phyloP scores from a whole-genome alignment of 306 rosid species.

The Vigna mungo region DNA sequence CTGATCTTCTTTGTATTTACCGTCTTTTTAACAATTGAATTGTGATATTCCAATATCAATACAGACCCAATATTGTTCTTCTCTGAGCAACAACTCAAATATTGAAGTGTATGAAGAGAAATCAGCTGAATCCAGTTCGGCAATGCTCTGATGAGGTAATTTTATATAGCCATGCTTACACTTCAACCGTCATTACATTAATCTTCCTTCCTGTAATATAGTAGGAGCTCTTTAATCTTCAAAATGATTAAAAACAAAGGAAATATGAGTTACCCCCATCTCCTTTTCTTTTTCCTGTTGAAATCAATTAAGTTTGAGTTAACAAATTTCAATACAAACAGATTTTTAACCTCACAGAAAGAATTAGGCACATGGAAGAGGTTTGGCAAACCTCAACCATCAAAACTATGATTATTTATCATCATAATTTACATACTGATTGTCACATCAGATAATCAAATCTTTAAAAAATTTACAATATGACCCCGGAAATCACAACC shows the following conservation, averaged over 20 bases:
- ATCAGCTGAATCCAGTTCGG: not conserved
- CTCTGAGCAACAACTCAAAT: not conserved
- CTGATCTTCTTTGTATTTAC: not conserved
- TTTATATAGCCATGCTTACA: not conserved
- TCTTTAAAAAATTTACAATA: not conserved
- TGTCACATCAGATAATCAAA: not conserved
- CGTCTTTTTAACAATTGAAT: not conserved
- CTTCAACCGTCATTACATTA: not conserved
- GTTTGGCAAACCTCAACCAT: not conserved
- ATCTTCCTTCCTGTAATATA: not conserved
- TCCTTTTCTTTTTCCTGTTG: not conserved
- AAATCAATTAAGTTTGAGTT: not conserved
- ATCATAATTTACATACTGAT: conserved; percentile 36
- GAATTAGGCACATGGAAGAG: not conserved
- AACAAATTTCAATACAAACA: not conserved
- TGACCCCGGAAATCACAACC: not conserved
- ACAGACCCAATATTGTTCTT: not conserved
- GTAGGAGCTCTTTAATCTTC: not conserved
- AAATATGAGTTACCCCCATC: not conserved
- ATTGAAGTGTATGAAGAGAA: conserved; percentile 38
- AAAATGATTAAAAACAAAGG: not conserved
- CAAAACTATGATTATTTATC: not conserved
- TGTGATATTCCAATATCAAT: not conserved
- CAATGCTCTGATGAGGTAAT: not conserved
- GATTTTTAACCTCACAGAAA: not conserved